These are phyloP conservation scores for Hyaloscypha variabilis DNA, from an alignment of 495 filamentous ascomycete species.

Conservation along the genomic window DNA sequence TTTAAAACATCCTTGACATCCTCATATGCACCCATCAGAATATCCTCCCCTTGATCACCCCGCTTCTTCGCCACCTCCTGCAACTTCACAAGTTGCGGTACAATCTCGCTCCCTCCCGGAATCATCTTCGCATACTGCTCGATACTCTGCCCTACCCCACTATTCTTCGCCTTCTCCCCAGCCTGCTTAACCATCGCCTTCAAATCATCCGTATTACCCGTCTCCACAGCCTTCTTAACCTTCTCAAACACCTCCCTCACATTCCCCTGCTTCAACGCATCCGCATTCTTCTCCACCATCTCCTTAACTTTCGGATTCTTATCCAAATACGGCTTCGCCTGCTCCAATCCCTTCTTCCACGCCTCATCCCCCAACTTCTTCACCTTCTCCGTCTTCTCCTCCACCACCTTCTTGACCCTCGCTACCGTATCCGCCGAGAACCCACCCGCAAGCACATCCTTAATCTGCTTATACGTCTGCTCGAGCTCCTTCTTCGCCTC, in stretches of 20 bases:
- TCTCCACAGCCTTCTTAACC: constrained; percentile 54
- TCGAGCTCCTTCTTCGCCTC: constrained; percentile 71
- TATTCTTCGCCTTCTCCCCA: constrained; percentile 54
- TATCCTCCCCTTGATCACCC: constrained; percentile 60
- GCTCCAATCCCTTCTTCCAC: constrained; percentile 64
- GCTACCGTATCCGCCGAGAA: constrained; percentile 48
- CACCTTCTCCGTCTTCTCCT: constrained; percentile 65
- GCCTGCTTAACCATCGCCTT: constrained; percentile 60
- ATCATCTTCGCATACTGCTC: constrained; percentile 55
- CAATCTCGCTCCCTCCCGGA: constrained; percentile 54
- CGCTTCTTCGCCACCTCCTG: constrained; percentile 57
- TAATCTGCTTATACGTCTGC: constrained; percentile 63
- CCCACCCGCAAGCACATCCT: constrained; percentile 54
- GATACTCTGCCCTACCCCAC: constrained; percentile 35
- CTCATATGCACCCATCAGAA: constrained; percentile 60
- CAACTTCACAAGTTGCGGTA: constrained; percentile 57
- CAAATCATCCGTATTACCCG: constrained; percentile 55
- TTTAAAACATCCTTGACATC: constrained; percentile 50
- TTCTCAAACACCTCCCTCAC: constrained; percentile 54
- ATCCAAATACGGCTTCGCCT: constrained; percentile 63
- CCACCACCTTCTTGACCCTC: constrained; percentile 59
- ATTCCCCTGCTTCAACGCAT: constrained; percentile 61
- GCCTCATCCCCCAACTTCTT: constrained; percentile 63
- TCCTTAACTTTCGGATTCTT: constrained; percentile 68
- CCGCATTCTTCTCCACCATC: constrained; percentile 62